Percentiles rank a stretch among this genome's conserved stretches.
These are phyloP conservation scores for Tephrocybe sp. DNA, from an alignment of 768 basidiomycete genomes.

Conservation along the genomic window DNA sequence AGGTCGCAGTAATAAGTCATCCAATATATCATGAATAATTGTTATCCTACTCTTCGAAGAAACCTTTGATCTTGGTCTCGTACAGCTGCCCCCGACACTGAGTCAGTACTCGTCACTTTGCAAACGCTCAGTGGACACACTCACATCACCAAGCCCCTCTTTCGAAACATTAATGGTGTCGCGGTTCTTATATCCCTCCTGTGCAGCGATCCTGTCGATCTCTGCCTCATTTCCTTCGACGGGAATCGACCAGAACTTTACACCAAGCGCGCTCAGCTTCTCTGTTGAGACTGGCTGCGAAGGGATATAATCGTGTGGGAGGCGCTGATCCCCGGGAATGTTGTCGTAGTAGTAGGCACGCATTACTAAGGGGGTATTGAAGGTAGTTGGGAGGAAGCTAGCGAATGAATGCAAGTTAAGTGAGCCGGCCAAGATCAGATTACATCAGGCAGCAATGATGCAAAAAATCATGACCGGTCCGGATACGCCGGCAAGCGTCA, in stretches of 20 bases:
- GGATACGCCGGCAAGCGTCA: too few relatives aligned
- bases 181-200: conserved; percentile 80
- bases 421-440: too few relatives aligned
- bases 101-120: neutral
- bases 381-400: too few relatives aligned
- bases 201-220: conserved; percentile 62
- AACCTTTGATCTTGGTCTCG: conserved; percentile 78
- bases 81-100: conserved; percentile 40
- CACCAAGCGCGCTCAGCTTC: conserved; percentile 55
- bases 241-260: conserved; percentile 69
- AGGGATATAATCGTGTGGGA: conserved; percentile 71
- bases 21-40: neutral
- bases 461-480: too few relatives aligned
- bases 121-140: conserved; percentile 16
- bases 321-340: conserved; percentile 77
- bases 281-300: conserved; percentile 50
- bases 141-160: conserved; percentile 73
- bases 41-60: conserved; percentile 75
- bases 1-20: neutral
- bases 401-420: neutral
- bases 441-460: too few relatives aligned
- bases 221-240: conserved; percentile 55
- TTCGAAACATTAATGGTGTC: conserved; percentile 79
- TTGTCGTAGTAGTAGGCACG: conserved; percentile 77
- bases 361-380: conserved; percentile 40